These are phyloP conservation scores for Lycium barbarum DNA, from an alignment of 257 asterid species.

Conservation along the genomic window DNA sequence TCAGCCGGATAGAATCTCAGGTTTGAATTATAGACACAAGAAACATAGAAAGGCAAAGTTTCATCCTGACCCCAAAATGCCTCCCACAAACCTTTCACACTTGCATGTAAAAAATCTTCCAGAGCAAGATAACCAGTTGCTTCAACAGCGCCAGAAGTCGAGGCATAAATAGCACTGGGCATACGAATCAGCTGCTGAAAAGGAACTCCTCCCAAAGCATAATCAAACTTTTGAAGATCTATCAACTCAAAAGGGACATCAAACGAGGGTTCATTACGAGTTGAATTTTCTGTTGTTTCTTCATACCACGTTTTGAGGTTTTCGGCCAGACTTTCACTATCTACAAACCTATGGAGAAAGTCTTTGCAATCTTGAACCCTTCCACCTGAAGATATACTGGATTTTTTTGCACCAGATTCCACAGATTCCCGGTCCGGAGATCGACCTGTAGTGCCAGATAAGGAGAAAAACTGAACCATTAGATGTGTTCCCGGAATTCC, in stretches of 20 bases:
- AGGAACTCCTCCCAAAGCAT: constrained; percentile 86
- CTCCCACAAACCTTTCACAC: constrained; percentile 83
- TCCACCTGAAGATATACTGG: constrained; percentile 77
- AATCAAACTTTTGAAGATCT: constrained; percentile 95
- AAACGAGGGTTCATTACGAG: constrained; percentile 43
- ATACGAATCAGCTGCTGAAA: constrained; percentile 91
- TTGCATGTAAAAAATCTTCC: constrained; percentile 89
- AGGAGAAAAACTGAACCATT: neutral
- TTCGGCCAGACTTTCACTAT: constrained; percentile 58
- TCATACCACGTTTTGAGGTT: constrained; percentile 68
- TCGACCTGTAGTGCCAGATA: constrained; percentile 50
- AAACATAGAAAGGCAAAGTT: constrained; percentile 74
- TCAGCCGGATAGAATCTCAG: constrained; percentile 86
- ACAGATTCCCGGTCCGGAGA: constrained; percentile 79
- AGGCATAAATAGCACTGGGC: constrained; percentile 85
- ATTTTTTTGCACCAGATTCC: constrained; percentile 75
- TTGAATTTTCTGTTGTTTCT: constrained; percentile 50
- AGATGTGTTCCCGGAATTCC: constrained; percentile 14
- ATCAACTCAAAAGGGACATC: constrained; percentile 89
- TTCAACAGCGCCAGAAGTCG: constrained; percentile 69
- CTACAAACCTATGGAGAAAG: constrained; percentile 83
- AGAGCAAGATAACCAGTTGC: constrained; percentile 88
- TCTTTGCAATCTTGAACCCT: constrained; percentile 72
- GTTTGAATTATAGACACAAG: constrained; percentile 69
- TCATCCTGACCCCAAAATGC: constrained; percentile 89